Evolutionary conservation across 179 eudicot genomes (phyloP), one percentile per base, ranked within the genome.

Genomic region (Corrigiola litoralis): DNA sequence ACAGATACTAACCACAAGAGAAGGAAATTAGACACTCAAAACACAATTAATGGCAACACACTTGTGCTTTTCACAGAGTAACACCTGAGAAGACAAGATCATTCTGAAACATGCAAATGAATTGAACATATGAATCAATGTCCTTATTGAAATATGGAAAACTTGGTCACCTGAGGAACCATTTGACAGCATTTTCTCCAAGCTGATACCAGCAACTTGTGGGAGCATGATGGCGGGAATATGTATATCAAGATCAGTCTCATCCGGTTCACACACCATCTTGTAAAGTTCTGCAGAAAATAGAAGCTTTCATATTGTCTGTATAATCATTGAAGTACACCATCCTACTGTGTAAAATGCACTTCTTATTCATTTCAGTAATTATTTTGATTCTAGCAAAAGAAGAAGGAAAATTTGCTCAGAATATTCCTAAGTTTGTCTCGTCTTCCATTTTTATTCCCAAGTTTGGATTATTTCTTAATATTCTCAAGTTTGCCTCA

Each of bases 201-300:
- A 74, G 67, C 62, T 77, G 51, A 65, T 36, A 50, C 96, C 96
- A 73, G 91, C 95, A 69, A 81, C 85, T 71, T 80, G 89, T 18
- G 95, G 95, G 65, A 89, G 86, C 91, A 89, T 83, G 68, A 89
- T 77, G 21, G 88, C 80, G 55, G 96, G 96, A 42, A 89, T 89
- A 66, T 82, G 84, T 53, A 87, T 87, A 69, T 89, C 83, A n/a
- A 87, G 84, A 77, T 81, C 95, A 65, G 91, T 85, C 74, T 89
- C 96, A 72, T 85, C 81, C 32, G 89, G 84, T 12, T 89, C 96
- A 70, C 96, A 89, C 48, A 87, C 91, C 95, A 89, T 89, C 82
- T 89, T 87, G 79, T 87, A 89, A 70, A 89, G 95, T 66, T 85
- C 96, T 89, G 77, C 71, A 76, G 29, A n/a, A 63, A 65, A 66